Evolutionary conservation across 1,284 basidiomycete species (phyloP), one percentile per base, ranked within the genome.

Genomic region (Moesziomyces sp.): DNA sequence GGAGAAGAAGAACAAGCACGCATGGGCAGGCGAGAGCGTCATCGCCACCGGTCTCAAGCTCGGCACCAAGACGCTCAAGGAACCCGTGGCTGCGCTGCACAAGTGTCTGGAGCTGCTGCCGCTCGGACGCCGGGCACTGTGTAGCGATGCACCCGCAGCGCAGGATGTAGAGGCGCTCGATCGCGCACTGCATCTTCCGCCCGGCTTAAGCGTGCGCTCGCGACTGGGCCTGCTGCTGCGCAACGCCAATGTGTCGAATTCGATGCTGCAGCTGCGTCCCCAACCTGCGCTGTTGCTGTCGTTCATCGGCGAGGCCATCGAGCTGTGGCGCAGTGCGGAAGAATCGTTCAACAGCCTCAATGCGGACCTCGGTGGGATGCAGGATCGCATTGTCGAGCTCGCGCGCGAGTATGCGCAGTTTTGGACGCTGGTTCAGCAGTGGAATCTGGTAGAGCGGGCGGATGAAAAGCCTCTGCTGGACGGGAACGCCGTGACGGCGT

Each of bases 21-120:
- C 52, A 3, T 80, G 76, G 82, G 74, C 80, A 2, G 78, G 73
- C n/a, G 77, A 74, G 26, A 54, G 46, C 24, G 74, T 78, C 16
- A 61, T 83, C 9, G 47, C 68, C 14, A 60, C 58, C n/a, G 82
- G 81, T 2, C 79, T 83, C 52, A 83, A 83, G 50, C 60, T 83
- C 19, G 81, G 79, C 28, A 70, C 67, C 10, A 68, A 66, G 40
- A 74, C 59, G 26, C 66, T 81, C n/a, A 81, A 77, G 35, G 76
- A 81, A 13, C 81, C 81, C 0, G 64, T 79, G 3, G 42, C 51
- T 1, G 47, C 56, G 13, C 49, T 82, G 13, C 47, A 65, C 46
- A 47, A 55, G 14, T 64, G 67, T 23, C 52, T 64, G 53, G 75
- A 66, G 23, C 30, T 73, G 24, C 46, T 73, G 3, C 57, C 64